Conservation (phyloP, 1,139 yeast genomes). For the Geotrichum phurueaensis region DNA sequence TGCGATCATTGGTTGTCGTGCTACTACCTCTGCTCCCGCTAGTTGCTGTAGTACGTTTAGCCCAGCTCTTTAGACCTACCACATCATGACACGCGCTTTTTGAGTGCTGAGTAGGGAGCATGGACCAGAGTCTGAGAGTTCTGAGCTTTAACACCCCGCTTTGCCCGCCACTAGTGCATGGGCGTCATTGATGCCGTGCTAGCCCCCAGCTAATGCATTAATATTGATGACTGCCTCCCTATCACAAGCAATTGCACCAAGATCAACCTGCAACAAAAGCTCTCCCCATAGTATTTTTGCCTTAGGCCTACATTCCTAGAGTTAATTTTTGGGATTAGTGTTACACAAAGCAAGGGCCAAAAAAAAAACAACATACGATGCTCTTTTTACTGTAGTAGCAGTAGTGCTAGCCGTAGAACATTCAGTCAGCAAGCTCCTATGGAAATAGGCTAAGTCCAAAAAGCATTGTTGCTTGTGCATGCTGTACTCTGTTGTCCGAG, state of each 20-base stretch:
- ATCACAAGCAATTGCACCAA: neutral
- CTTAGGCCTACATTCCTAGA: neutral
- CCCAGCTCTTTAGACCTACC: neutral
- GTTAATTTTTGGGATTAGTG: neutral
- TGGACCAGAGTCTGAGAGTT: neutral
- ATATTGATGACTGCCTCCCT: neutral
- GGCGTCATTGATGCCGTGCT: neutral
- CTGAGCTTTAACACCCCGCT: neutral
- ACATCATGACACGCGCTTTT: neutral
- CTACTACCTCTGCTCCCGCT: neutral
- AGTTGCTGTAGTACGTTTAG: neutral
- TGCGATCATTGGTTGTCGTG: neutral
- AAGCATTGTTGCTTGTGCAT: neutral
- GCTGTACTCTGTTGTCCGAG: neutral
- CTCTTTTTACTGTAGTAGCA: too few species aligned
- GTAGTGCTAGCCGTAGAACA: too few species aligned
- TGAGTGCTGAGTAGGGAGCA: neutral
- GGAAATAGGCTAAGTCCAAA: neutral
- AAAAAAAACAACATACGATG: neutral
- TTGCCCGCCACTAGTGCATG: neutral
- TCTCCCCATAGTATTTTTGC: neutral
- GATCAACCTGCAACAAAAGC: neutral
- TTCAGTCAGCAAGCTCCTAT: too few species aligned
- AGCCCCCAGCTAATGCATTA: neutral
- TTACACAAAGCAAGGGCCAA: neutral